Evolutionary conservation across 176 grass and related monocot genomes (phyloP), one percentile per base, ranked within the genome.

Genomic region (Oryza nivara): DNA sequence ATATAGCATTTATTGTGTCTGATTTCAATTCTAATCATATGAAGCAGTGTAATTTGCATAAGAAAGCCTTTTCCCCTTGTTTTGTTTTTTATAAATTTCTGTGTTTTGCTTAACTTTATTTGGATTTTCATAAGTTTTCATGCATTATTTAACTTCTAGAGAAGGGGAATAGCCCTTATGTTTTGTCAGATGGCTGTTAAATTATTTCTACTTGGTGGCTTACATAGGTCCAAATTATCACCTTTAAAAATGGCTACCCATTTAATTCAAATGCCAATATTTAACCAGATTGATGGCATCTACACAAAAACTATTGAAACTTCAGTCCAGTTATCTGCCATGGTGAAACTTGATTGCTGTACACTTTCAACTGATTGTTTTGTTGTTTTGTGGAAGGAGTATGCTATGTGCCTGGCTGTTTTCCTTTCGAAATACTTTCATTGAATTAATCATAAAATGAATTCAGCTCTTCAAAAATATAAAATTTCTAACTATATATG

Each of bases 221-320:
- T 9, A 35, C 19, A 41, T 3, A 67, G 34, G 69, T 67, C 47
- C 12, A n/a, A 40, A 34, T 43, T 79, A 28, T 16, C 4, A 43
- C 17, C 3, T 41, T 70, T 65, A 9, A 7, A 80, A 47, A 48
- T 34, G 20, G 19, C 8, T 35, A 16, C 23, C 11, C 3, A 15
- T 40, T 54, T 25, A 61, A 17, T 78, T 78, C 23, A 70, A 71
- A 63, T 77, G 10, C 58, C 11, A 69, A 44, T 63, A 46, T 11
- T 82, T 82, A 73, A 82, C 35, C 9, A 23, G n/a, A 70, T 58
- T 16, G 75, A 65, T 78, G 38, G 23, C 32, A 78, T 63, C 58
- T n/a, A n/a, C 12, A 58, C 54, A 58, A n/a, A 19, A n/a, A n/a
- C 43, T 44, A 64, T 43, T 65, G 19, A 43, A 78, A 64, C 56